These are phyloP conservation scores for Microglena sp. DNA, from an alignment of 139 green algal species.

Conservation along the genomic window DNA sequence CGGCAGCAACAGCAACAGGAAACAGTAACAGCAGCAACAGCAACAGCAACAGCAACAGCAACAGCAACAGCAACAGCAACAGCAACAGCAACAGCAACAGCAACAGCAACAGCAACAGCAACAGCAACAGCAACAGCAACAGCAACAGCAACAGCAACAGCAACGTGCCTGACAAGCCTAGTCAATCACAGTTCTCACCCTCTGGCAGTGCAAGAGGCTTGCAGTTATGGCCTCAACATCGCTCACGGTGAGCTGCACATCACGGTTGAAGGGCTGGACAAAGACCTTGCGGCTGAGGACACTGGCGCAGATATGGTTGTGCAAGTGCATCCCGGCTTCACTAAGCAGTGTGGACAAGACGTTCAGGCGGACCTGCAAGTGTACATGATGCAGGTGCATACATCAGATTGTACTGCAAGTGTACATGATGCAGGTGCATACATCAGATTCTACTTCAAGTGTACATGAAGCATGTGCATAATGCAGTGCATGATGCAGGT, in stretches of 20 bases:
- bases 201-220: too few relatives aligned
- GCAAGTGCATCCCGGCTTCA: slow-evolving; percentile 36
- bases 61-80: slow-evolving; percentile 2
- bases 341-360: slow-evolving; percentile 40
- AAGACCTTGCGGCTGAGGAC: slow-evolving; percentile 30
- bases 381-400: too few relatives aligned
- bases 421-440: too few relatives aligned
- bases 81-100: slow-evolving; percentile 2
- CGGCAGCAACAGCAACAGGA: background rate
- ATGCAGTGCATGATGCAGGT: too few relatives aligned
- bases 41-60: slow-evolving; percentile 2
- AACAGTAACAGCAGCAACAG: slow-evolving; percentile 1
- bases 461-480: too few relatives aligned
- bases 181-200: too few relatives aligned
- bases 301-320: slow-evolving; percentile 31
- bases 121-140: slow-evolving; percentile 2
- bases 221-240: too few relatives aligned
- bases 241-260: too few relatives aligned
- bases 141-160: slow-evolving; percentile 2
- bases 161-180: too few relatives aligned
- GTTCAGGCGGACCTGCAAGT: slow-evolving; percentile 51
- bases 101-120: slow-evolving; percentile 2
- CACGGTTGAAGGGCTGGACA: background rate
- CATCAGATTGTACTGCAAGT: too few relatives aligned
- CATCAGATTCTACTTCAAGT: too few relatives aligned